These are phyloP conservation scores for Raffaelea arxii DNA, from an alignment of 2,329 filamentous ascomycete species.

Conservation along the genomic window DNA sequence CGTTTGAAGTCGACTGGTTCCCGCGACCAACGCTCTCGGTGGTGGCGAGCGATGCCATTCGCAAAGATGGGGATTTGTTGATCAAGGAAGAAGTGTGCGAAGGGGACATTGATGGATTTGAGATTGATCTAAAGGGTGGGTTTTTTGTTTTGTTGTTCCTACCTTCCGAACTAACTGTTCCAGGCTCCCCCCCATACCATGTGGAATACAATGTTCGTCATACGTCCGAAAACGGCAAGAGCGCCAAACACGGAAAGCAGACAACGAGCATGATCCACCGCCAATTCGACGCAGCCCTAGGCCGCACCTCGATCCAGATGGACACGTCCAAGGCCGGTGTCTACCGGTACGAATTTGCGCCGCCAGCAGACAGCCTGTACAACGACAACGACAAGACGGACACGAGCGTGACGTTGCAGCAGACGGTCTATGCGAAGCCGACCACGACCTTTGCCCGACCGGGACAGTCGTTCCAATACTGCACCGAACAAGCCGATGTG, in stretches of 20 bases:
- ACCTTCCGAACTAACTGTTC: no score
- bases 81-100: slow-evolving; percentile 81
- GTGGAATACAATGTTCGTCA: slow-evolving; percentile 73
- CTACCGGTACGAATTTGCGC: slow-evolving; percentile 79
- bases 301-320: slow-evolving; percentile 69
- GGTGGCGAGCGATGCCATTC: slow-evolving; percentile 53
- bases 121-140: slow-evolving; percentile 68
- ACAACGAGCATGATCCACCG: slow-evolving; percentile 59
- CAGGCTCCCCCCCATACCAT: slow-evolving; percentile 71
- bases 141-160: background rate
- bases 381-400: slow-evolving; percentile 46
- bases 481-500: slow-evolving; percentile 69
- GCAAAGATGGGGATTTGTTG: slow-evolving; percentile 41
- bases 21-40: slow-evolving; percentile 64
- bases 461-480: slow-evolving; percentile 92
- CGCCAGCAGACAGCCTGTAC: slow-evolving; percentile 80
- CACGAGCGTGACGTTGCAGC: slow-evolving; percentile 40
- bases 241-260: no score
- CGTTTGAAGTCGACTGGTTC: slow-evolving; percentile 79
- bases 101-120: slow-evolving; percentile 83
- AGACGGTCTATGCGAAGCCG: slow-evolving; percentile 77
- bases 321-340: slow-evolving; percentile 75
- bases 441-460: slow-evolving; percentile 74
- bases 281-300: slow-evolving; percentile 66
- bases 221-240: slow-evolving; percentile 50